Percentiles rank a stretch among this genome's conserved stretches.
Conservation (phyloP, 1,284 basidiomycete genomes). For the Athelia sp. region DNA sequence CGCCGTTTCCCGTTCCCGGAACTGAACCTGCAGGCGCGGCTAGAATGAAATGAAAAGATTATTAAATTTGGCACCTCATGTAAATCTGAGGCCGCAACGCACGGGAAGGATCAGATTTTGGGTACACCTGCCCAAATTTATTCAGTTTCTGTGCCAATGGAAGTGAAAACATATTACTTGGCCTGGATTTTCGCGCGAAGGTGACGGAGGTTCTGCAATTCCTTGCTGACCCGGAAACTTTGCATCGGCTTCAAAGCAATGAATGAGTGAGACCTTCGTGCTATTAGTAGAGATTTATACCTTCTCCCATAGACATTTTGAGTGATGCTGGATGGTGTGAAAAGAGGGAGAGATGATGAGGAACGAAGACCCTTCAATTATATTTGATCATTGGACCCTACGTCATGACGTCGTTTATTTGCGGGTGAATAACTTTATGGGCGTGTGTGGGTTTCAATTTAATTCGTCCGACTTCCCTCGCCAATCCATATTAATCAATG, state of each 20-base stretch:
- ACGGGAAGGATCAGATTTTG: conserved; percentile 22
- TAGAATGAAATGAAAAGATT: too few species aligned
- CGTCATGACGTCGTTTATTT: too few species aligned
- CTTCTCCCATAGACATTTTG: conserved; percentile 14
- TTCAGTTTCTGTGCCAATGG: too few species aligned
- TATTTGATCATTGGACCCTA: too few species aligned
- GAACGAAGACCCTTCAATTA: too few species aligned
- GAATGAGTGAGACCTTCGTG: background rate
- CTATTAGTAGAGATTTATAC: conserved; percentile 3
- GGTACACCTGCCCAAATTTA: conserved; percentile 24
- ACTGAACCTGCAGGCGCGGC: conserved; percentile 20
- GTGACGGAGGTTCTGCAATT: conserved; percentile 20
- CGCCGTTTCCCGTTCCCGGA: conserved; percentile 19
- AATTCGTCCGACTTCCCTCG: too few species aligned
- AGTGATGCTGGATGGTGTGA: conserved; percentile 7
- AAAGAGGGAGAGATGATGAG: too few species aligned
- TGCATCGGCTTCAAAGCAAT: conserved; percentile 14
- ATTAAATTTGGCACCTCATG: background rate
- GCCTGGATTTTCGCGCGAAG: conserved; percentile 24
- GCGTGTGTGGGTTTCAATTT: too few species aligned
- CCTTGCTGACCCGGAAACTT: conserved; percentile 20
- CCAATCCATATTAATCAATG: too few species aligned
- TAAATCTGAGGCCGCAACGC: background rate
- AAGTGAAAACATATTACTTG: conserved; percentile 11
- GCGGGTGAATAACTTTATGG: too few species aligned